Percentiles rank a stretch among this genome's conserved stretches.
Conservation (phyloP, 345 rosid genomes). For the Noccaea bulbosa region DNA sequence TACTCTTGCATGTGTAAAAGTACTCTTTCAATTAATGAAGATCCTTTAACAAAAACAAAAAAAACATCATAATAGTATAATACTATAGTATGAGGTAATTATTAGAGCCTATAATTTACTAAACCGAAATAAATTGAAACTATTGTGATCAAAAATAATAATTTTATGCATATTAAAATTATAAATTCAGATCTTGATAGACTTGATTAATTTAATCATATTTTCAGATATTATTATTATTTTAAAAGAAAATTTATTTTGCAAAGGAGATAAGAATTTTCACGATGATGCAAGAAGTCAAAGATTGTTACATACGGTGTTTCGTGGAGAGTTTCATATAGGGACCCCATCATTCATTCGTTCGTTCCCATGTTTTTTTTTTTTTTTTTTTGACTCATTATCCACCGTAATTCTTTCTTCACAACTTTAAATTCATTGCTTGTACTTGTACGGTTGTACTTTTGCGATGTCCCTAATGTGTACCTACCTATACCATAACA, state of each 20-base stretch:
- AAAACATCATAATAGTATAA: too few relatives aligned
- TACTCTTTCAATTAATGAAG: too few relatives aligned
- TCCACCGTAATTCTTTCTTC: not conserved
- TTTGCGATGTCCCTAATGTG: not conserved
- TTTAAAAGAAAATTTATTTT: not conserved
- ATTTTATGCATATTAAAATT: not conserved
- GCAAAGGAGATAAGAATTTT: constrained; percentile 5
- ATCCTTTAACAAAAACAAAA: too few relatives aligned
- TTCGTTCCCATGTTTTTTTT: not conserved
- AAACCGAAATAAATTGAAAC: not conserved
- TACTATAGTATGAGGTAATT: too few relatives aligned
- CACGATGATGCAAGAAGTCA: constrained; percentile 32
- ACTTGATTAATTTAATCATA: not conserved
- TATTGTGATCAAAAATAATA: not conserved
- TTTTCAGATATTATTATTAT: not conserved
- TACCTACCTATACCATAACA: not conserved
- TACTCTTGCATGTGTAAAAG: too few relatives aligned
- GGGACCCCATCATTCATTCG: constrained; percentile 30
- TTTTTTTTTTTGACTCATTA: constrained; percentile 13
- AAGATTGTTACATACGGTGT: constrained; percentile 41
- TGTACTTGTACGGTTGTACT: constrained; percentile 20
- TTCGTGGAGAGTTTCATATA: constrained; percentile 33
- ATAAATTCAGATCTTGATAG: not conserved
- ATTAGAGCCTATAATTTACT: not conserved
- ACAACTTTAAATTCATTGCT: constrained; percentile 7